These are phyloP conservation scores for Zychaea mexicana DNA, from an alignment of 371 early-diverging fungal species.

Conservation along the genomic window DNA sequence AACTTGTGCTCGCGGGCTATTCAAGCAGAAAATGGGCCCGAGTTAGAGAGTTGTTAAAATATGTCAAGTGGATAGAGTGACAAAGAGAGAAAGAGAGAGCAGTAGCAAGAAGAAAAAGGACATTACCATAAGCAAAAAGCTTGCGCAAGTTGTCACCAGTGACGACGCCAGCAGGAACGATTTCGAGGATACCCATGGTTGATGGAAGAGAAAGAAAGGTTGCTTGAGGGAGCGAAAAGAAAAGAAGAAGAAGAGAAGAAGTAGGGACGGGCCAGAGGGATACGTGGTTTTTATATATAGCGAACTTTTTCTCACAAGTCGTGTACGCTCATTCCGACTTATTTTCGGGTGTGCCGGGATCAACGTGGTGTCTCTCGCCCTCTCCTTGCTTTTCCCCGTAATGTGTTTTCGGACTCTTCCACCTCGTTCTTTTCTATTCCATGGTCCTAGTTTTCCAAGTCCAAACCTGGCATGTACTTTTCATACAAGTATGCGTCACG, in stretches of 20 bases:
- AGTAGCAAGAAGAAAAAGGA: too few relatives aligned
- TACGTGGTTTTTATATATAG: not conserved
- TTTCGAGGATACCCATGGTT: slow-evolving; percentile 76
- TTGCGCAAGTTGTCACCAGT: slow-evolving; percentile 88
- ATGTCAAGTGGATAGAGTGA: too few relatives aligned
- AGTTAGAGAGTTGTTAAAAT: not conserved
- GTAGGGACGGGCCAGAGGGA: too few relatives aligned
- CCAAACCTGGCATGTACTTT: too few relatives aligned
- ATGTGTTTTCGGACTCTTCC: too few relatives aligned
- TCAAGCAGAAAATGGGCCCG: not conserved
- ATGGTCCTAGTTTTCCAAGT: too few relatives aligned
- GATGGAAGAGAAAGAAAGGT: slow-evolving; percentile 6
- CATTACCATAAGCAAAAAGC: slow-evolving; percentile 78
- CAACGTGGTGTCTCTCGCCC: not conserved
- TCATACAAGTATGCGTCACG: too few relatives aligned
- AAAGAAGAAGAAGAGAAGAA: not conserved
- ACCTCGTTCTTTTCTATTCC: too few relatives aligned
- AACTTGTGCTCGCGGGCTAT: slow-evolving; percentile 77
- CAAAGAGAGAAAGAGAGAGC: too few relatives aligned
- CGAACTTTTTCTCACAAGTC: not conserved
- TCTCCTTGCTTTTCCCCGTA: not conserved
- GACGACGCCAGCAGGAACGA: slow-evolving; percentile 88
- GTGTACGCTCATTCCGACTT: not conserved
- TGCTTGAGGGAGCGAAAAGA: not conserved
- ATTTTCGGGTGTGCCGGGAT: slow-evolving; percentile 3